Evolutionary conservation across 106 monocot genomes (phyloP).

Genomic region (Dioscorea alata): DNA sequence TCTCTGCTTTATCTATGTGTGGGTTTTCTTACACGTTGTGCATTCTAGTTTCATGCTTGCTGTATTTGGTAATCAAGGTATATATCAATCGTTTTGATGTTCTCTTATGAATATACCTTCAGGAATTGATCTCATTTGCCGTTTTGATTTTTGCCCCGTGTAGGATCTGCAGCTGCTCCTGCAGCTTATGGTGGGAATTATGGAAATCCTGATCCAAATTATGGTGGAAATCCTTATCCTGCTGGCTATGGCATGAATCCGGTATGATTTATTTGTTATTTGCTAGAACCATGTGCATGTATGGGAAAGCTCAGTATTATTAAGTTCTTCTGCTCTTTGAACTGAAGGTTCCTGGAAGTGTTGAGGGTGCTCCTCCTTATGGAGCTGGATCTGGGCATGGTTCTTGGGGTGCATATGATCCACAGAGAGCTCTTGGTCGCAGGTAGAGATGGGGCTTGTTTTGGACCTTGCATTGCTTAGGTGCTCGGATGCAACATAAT

Average conservation of each 20-base stretch:
- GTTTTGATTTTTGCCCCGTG: neutral
- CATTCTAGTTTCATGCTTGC: no score
- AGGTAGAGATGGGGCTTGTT: slow-evolving; percentile 28
- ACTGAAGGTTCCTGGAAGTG: slow-evolving; percentile 41
- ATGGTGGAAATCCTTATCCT: slow-evolving; percentile 64
- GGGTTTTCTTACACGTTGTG: no score
- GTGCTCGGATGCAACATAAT: no score
- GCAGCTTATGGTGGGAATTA: slow-evolving; percentile 54
- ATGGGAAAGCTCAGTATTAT: neutral
- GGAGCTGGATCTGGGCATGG: slow-evolving; percentile 33
- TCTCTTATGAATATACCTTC: neutral
- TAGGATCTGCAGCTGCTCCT: slow-evolving; percentile 25
- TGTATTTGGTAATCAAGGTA: neutral
- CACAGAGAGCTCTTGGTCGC: slow-evolving; percentile 49
- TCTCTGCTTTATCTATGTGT: no score
- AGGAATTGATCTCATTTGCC: no score
- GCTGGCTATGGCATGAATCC: slow-evolving; percentile 61
- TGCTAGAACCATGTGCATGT: neutral
- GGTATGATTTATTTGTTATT: slow-evolving; percentile 24
- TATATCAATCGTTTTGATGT: neutral
- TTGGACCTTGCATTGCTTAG: neutral
- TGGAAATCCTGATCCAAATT: slow-evolving; percentile 49
- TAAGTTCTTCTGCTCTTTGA: neutral
- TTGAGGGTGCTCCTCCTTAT: slow-evolving; percentile 47
- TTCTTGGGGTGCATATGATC: slow-evolving; percentile 63